phyloP scores from a whole-genome alignment of 78 protist species.

The slime mould (Dictyostelium discoideum) region DNA sequence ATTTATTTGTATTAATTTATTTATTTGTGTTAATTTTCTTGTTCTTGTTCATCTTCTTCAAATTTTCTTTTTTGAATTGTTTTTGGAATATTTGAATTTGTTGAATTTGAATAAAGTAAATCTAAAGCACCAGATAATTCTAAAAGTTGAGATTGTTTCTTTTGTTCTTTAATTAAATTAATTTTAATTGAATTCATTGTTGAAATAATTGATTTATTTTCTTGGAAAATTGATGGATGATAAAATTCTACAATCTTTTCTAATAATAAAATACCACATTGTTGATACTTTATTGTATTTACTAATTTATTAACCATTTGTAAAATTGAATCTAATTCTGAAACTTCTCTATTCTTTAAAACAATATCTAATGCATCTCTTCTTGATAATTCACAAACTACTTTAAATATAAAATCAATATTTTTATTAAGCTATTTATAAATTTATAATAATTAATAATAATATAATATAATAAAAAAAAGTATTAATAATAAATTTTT shows the following conservation, averaged over 20 bases:
- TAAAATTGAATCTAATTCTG: neutral
- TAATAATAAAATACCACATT: slow-evolving; percentile 28
- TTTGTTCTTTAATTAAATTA: neutral
- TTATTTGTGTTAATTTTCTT: no score
- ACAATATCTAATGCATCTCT: slow-evolving; percentile 49
- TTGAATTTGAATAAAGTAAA: slow-evolving; percentile 14
- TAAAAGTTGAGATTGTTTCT: slow-evolving; percentile 16
- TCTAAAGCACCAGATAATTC: slow-evolving; percentile 52
- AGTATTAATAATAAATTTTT: no score
- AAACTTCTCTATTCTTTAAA: slow-evolving; percentile 27
- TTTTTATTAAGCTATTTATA: neutral
- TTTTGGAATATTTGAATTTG: neutral
- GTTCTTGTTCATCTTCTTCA: neutral
- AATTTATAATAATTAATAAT: neutral
- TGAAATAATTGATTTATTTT: neutral
- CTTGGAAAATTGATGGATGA: slow-evolving; percentile 4
- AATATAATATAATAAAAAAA: neutral
- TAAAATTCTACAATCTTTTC: slow-evolving; percentile 28
- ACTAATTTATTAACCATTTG: slow-evolving; percentile 29
- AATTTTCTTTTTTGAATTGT: neutral
- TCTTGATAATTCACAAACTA: slow-evolving; percentile 67
- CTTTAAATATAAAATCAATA: slow-evolving; percentile 29
- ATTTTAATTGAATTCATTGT: neutral
- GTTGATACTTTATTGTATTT: neutral
- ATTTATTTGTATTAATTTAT: no score